Base-by-base conservation (phyloP, 495 filamentous ascomycete genomes). In the Polyplosphaeria fusca region DNA sequence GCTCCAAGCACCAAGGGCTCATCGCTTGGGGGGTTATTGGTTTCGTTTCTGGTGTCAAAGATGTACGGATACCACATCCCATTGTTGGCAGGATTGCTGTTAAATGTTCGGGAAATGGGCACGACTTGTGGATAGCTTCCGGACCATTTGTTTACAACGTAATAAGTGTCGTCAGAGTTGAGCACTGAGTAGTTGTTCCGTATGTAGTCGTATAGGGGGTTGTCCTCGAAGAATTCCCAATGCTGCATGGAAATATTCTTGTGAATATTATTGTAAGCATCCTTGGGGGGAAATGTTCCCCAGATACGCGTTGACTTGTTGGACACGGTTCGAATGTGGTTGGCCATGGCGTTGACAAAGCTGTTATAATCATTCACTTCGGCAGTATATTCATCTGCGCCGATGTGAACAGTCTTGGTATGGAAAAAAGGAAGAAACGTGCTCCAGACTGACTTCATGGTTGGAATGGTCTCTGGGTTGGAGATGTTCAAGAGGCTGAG, bases 341-440 rank as follows among this genome's bases (percentile, higher is more conserved):
- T 57, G 12, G 72, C 54, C 68, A 81, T 73, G 9, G 71, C 68
- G 41, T 78, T 78, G 13, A 81, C 78, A 47, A 75, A 79, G 9
- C 24, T 39, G 28, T 76, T 78, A 48, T 81, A 81, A 5, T 77
- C 73, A 2, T 67, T 55, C 0, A 68, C 65, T 4, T 62, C 58
- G 4, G 63, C 72, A 0, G 69, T 69, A 46, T 81, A 79, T 49
- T 81, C 78, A 50, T 81, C 78, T 0, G 78, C 78, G 4, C 78
- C 78, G 16, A 81, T 74, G 49, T 78, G 76, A 2, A 81, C 76
- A 5, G 73, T 75, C 60, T 78, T 79, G 20, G 72, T 74, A 11
- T 77, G 74, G 55, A 81, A 81, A 76, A 76, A 79, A 4, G 70
- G 72, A 4, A 81, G 51, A 53, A 79, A 77, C 1, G 73, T 74